phyloP scores from a whole-genome alignment of 2,329 filamentous ascomycete species.

The Mollisiaceae sp. region DNA sequence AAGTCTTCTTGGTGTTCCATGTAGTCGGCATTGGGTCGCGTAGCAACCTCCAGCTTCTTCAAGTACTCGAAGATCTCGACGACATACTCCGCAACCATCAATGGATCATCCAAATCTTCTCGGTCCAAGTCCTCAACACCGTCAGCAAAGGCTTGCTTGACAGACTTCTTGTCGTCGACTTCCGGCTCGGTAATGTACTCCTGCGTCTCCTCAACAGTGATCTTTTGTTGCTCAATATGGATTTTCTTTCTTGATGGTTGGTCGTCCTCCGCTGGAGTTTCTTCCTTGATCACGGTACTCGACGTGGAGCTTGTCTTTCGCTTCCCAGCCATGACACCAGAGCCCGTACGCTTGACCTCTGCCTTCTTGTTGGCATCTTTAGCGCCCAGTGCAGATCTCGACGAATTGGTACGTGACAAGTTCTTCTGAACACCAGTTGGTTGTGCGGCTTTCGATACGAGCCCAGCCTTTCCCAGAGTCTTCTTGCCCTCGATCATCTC shows the following conservation, averaged over 20 bases:
- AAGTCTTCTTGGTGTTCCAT: constrained; percentile 94
- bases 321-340: constrained; percentile 66
- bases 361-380: constrained; percentile 72
- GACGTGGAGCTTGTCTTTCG: constrained; percentile 70
- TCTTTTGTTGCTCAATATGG: constrained; percentile 57
- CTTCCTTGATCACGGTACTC: constrained; percentile 64
- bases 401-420: constrained; percentile 58
- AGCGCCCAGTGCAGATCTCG: constrained; percentile 64
- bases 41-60: constrained; percentile 79
- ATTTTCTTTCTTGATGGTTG: constrained; percentile 73
- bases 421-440: constrained; percentile 82
- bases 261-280: constrained; percentile 63
- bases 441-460: constrained; percentile 81
- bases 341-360: constrained; percentile 76
- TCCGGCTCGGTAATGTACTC: constrained; percentile 45
- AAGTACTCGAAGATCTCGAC: constrained; percentile 98
- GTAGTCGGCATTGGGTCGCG: constrained; percentile 88
- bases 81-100: constrained; percentile 98
- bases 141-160: constrained; percentile 40
- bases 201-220: constrained; percentile 43
- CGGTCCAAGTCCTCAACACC: constrained; percentile 73
- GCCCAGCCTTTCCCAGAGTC: constrained; percentile 67
- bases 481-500: constrained; percentile 79
- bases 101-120: constrained; percentile 89
- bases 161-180: constrained; percentile 37